Conservation (phyloP, 768 basidiomycete species). For the Auricularia cornea region DNA sequence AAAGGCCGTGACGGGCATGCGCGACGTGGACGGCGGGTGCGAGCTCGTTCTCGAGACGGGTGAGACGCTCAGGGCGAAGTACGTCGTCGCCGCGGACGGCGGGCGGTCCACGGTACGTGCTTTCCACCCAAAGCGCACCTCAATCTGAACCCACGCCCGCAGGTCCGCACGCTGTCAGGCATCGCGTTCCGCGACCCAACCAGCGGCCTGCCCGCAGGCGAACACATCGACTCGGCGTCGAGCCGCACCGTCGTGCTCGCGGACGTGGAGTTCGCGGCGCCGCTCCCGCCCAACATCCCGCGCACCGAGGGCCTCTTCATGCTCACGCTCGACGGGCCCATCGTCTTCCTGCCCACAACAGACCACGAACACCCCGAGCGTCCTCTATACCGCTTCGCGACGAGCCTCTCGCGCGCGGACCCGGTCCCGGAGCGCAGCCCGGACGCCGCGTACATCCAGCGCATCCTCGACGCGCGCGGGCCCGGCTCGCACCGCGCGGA, state of each 20-base stretch:
- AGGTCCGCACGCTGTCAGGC: background rate
- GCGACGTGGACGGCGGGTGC: background rate
- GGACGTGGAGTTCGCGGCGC: background rate
- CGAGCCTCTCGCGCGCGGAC: background rate
- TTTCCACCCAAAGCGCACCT: background rate
- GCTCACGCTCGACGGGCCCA: background rate
- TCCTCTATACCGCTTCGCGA: background rate
- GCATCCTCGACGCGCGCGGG: background rate
- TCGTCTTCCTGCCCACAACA: background rate
- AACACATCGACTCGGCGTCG: background rate
- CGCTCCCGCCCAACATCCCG: background rate
- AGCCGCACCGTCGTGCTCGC: background rate
- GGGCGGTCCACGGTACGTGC: background rate
- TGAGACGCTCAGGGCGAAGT: background rate
- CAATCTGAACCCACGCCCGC: background rate
- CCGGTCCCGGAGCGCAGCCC: background rate
- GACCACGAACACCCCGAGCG: background rate
- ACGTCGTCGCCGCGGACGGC: background rate
- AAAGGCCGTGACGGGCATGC: background rate
- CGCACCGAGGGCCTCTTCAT: background rate
- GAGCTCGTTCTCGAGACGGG: background rate
- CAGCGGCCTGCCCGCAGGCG: background rate
- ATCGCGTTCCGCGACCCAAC: background rate
- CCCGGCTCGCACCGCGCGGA: background rate
- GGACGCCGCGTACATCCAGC: background rate